phyloP scores from a whole-genome alignment of 768 basidiomycete genomes.

The Daedaleopsis sinensis region DNA sequence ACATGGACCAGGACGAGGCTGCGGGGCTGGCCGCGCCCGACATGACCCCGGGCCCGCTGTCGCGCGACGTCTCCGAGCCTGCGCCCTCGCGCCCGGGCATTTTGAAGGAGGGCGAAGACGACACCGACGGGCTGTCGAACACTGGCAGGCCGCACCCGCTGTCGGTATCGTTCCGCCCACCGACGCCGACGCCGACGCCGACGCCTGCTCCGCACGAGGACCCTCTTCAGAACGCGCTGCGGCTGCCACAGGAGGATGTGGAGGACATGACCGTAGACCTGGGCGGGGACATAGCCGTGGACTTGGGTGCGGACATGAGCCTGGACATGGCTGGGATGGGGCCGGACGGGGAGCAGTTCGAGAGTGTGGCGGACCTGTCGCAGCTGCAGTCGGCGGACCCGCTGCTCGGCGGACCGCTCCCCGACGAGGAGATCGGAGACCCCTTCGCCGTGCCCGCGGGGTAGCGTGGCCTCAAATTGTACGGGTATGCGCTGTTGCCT shows the following conservation, averaged over 20 bases:
- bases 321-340: conserved; percentile 68
- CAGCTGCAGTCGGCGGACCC: conserved; percentile 57
- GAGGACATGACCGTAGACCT: conserved; percentile 44
- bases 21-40: conserved; percentile 44
- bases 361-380: conserved; percentile 44
- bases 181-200: no score
- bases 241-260: conserved; percentile 51
- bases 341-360: conserved; percentile 61
- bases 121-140: conserved; percentile 54
- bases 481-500: no score
- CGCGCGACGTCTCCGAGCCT: conserved; percentile 42
- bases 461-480: not conserved
- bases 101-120: conserved; percentile 42
- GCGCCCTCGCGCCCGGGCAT: conserved; percentile 28
- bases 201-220: conserved; percentile 42
- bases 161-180: conserved; percentile 57
- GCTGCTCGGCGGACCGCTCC: conserved; percentile 55
- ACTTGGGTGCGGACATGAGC: conserved; percentile 46
- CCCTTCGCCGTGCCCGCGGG: conserved; percentile 49
- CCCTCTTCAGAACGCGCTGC: no score
- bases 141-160: conserved; percentile 69
- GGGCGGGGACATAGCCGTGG: conserved; percentile 27
- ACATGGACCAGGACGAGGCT: conserved; percentile 70
- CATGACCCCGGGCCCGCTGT: conserved; percentile 27
- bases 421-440: conserved; percentile 58